These are phyloP conservation scores for Zygosaccharomyces pseudobailii DNA, from an alignment of 1,139 yeast species.

Conservation along the genomic window DNA sequence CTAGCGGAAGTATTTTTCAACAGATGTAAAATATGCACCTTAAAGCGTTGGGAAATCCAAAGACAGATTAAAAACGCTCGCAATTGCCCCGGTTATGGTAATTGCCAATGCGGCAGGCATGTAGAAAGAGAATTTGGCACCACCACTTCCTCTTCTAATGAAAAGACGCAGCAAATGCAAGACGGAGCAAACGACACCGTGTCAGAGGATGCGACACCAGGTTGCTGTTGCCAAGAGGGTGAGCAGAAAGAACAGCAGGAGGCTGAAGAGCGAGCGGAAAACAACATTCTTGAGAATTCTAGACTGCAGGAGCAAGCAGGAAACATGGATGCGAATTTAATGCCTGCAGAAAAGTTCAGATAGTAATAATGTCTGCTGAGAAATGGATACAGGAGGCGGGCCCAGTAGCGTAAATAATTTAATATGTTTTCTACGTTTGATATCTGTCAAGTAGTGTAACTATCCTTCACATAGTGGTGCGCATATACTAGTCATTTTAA, in stretches of 20 bases:
- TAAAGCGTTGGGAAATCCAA: conserved; percentile 32
- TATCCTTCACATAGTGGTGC: neutral
- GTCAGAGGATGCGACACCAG: conserved; percentile 7
- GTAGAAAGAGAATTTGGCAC: conserved; percentile 6
- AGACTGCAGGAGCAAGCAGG: conserved; percentile 30
- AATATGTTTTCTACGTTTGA: no score
- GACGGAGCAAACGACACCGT: conserved; percentile 2
- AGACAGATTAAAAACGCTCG: conserved; percentile 26
- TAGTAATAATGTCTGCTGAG: neutral
- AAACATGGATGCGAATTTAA: conserved; percentile 29
- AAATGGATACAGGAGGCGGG: neutral
- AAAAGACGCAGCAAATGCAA: conserved; percentile 4
- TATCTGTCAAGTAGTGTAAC: no score
- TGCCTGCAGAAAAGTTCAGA: conserved; percentile 29
- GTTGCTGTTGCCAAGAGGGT: conserved; percentile 19
- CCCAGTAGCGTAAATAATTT: no score
- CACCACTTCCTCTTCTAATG: conserved; percentile 4
- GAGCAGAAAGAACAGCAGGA: conserved; percentile 23
- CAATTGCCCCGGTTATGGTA: conserved; percentile 28
- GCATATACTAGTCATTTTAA: neutral
- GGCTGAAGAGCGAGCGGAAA: conserved; percentile 22
- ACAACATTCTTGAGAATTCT: conserved; percentile 22
- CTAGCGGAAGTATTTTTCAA: conserved; percentile 66
- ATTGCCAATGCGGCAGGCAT: conserved; percentile 30
- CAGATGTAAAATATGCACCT: conserved; percentile 37